Base-by-base conservation (phyloP, 1,284 basidiomycete species). In the Apiotrichum sp. region DNA sequence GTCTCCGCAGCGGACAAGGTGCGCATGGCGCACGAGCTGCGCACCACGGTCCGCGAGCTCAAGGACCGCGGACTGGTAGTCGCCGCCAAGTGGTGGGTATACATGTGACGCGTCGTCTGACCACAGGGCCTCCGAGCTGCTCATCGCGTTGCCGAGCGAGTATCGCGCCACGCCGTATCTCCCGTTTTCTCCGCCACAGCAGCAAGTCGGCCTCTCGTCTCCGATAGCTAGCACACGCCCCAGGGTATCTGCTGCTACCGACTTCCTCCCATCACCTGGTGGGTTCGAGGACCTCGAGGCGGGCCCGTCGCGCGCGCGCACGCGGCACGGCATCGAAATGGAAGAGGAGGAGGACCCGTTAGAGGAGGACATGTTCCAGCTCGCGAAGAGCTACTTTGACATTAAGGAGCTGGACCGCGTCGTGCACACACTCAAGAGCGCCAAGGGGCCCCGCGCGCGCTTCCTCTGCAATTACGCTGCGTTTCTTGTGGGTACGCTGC, bases 391-490 rank as follows among this genome's bases (percentile, higher is more conserved):
- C 7, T 87, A 86, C 65, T 84, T 91, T 62, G 85, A 91, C 60
- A 79, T 84, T 22, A 86, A 87, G 62, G 91, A 98, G 67, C 87
- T 87, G 64, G 80, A 85, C 53, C 82, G 92, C 58, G 89, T 86
- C 41, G 82, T 83, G 6, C 82, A 85, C 64, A 75, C 83, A 52
- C 75, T 96, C 47, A 77, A 78, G 45, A 76, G 79, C 11, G 87
- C 86, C 63, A 81, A 72, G 63, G 86, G 87, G 58, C 76, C 83
- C 32, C 88, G 87, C 66, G 86, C 86, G 1, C 79, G 79, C 22
- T 98, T 97, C 73, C 69, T 98, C 62, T 80, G 81, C 49, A 76
- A 86, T 39, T 98, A 98, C 70, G 83, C 88, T 56, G 83, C 84
- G 59, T 98, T 87, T 72, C 78, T 98, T 71, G 93, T 93, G 71